phyloP scores from a whole-genome alignment of 169 alveolate species.

The Cryptosporidium muris region DNA sequence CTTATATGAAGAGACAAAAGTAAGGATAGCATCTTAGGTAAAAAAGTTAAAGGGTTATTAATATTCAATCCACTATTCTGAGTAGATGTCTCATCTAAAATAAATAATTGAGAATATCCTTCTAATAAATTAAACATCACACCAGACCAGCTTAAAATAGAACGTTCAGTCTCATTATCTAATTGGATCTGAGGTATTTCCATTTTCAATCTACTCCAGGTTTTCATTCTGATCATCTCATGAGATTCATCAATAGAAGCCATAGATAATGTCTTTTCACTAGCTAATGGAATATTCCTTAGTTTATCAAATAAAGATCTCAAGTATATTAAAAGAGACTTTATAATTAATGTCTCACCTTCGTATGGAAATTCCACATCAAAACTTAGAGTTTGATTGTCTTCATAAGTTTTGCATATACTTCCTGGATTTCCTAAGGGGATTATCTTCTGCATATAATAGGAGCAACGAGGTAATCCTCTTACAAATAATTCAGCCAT shows the following conservation, averaged over 20 bases:
- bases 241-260: not conserved
- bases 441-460: constrained; percentile 42
- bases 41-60: constrained; percentile 37
- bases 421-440: constrained; percentile 12
- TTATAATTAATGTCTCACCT: constrained; percentile 41
- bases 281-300: constrained; percentile 41
- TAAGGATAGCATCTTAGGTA: constrained; percentile 44
- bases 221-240: constrained; percentile 61
- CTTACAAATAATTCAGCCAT: constrained; percentile 65
- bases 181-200: constrained; percentile 56
- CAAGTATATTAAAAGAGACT: constrained; percentile 34
- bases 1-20: constrained; percentile 28
- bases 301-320: constrained; percentile 56
- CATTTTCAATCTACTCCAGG: constrained; percentile 67
- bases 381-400: constrained; percentile 15
- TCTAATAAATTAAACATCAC: constrained; percentile 53
- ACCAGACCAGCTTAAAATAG: constrained; percentile 69
- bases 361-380: constrained; percentile 43
- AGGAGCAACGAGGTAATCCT: constrained; percentile 65
- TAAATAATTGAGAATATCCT: constrained; percentile 35
- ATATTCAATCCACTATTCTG: constrained; percentile 9
- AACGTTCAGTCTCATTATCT: constrained; percentile 65
- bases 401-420: constrained; percentile 18
- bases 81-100: constrained; percentile 22
- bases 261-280: not conserved